Conservation (phyloP, 2,329 filamentous ascomycete genomes). For the Cercospora sp. region DNA sequence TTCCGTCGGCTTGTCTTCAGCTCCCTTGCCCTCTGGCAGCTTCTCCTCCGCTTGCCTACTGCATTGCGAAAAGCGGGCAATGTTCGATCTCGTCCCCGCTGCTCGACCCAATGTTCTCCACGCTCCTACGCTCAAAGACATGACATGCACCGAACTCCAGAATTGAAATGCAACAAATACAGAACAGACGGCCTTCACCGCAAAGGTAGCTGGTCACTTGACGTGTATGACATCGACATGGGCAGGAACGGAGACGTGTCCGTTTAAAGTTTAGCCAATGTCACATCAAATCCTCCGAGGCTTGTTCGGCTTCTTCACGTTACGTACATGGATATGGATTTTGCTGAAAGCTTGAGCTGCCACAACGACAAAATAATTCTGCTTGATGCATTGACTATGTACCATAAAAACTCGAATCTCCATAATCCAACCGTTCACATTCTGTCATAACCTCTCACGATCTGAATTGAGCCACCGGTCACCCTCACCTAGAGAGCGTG, state of each 20-base stretch:
- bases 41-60: conserved; percentile 8
- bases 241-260: conserved; percentile 6
- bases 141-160: neutral
- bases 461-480: neutral
- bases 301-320: neutral
- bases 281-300: neutral
- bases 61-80: conserved; percentile 15
- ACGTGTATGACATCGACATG: neutral
- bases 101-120: conserved; percentile 11
- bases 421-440: neutral
- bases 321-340: neutral
- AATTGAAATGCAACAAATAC: neutral
- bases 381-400: neutral
- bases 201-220: neutral
- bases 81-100: conserved; percentile 2
- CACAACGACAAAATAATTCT: neutral
- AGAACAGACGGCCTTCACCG: neutral
- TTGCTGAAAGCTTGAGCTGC: neutral
- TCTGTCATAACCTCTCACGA: neutral
- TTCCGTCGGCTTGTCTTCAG: neutral
- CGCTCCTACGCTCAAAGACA: conserved; percentile 13
- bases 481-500: conserved; percentile 43
- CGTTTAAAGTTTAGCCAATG: neutral
- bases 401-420: neutral
- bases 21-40: conserved; percentile 3